Evolutionary conservation across 306 rosid genomes (phyloP), one percentile per base, ranked within the genome.

Genomic region (Cicer yamashitae): DNA sequence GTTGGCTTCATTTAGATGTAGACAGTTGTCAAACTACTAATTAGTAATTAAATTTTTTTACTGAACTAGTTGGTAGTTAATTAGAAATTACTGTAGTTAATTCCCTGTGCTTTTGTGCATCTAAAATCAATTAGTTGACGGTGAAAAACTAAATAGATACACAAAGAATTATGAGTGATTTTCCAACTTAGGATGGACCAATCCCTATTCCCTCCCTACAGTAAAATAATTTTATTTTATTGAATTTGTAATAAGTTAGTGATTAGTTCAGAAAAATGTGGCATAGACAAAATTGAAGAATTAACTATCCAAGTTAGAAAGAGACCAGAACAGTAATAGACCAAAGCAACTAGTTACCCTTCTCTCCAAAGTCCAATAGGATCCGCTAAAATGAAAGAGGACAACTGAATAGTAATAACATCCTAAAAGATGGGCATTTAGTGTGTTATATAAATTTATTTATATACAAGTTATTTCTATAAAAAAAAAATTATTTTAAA

Each of bases 141-240:
- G 50, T 74, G 70, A 63, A 72, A 77, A 41, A 47, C 72, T 50
- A 79, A 74, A 75, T 12, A 38, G 43, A 70, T 17, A 44, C 9
- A 30, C 71, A 58, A 68, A 56, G 67, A 11, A 45, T 12, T 48
- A 52, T 30, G 10, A 67, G 48, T 51, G 25, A 50, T 20, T 45
- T 79, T 78, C 60, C 81, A 79, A 68, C 68, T 57, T 72, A 13
- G 41, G 37, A 59, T 39, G 60, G 14, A 74, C 70, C 43, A 44
- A 34, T 61, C 22, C 6, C 67, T 34, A 13, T 61, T 68, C 51
- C 22, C 58, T 14, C 54, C 57, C 63, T 40, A 7, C n/a, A 57
- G 44, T 38, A 56, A 54, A 38, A 48, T 73, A 34, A n/a, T 50
- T 50, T 50, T 48, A 66, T 40, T 58, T 40, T 8, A 9, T 15